Conservation (phyloP, 2,329 filamentous ascomycete species). For the Cyphellophora attinorum region DNA sequence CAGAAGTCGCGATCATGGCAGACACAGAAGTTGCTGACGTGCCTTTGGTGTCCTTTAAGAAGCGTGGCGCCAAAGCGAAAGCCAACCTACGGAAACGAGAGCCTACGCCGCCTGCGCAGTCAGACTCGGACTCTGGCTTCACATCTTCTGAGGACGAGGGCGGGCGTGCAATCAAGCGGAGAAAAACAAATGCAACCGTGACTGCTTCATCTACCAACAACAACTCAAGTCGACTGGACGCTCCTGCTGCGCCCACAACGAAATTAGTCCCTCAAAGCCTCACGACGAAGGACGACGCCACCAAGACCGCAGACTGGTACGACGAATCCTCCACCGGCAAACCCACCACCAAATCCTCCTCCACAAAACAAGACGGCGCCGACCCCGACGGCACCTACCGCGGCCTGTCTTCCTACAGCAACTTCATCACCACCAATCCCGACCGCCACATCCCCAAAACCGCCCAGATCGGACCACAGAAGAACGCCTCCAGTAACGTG, state of each 20-base stretch:
- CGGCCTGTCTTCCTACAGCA: constrained; percentile 61
- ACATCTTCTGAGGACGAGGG: constrained; percentile 68
- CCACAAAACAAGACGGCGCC: constrained; percentile 7
- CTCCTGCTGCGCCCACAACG: neutral
- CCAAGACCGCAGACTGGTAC: constrained; percentile 82
- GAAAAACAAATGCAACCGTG: constrained; percentile 60
- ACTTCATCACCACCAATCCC: constrained; percentile 72
- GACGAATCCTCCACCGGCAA: constrained; percentile 56
- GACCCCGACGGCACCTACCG: constrained; percentile 62
- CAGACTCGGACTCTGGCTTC: constrained; percentile 51
- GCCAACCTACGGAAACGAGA: constrained; percentile 70
- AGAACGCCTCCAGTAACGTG: constrained; percentile 72
- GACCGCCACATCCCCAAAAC: constrained; percentile 51
- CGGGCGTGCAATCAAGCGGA: constrained; percentile 68
- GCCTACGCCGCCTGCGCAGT: constrained; percentile 55
- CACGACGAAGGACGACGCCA: constrained; percentile 74
- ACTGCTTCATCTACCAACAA: constrained; percentile 49
- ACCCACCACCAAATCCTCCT: neutral
- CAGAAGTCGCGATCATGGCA: too few relatives aligned
- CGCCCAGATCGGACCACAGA: constrained; percentile 71
- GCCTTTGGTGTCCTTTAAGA: constrained; percentile 59
- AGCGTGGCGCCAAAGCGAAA: constrained; percentile 67
- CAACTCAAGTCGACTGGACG: constrained; percentile 21
- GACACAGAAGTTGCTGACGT: constrained; percentile 16
- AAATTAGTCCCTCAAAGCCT: constrained; percentile 17